Base-by-base conservation (phyloP, 192 early-diverging fungal genomes). In the Umbelopsis ramanniana region DNA sequence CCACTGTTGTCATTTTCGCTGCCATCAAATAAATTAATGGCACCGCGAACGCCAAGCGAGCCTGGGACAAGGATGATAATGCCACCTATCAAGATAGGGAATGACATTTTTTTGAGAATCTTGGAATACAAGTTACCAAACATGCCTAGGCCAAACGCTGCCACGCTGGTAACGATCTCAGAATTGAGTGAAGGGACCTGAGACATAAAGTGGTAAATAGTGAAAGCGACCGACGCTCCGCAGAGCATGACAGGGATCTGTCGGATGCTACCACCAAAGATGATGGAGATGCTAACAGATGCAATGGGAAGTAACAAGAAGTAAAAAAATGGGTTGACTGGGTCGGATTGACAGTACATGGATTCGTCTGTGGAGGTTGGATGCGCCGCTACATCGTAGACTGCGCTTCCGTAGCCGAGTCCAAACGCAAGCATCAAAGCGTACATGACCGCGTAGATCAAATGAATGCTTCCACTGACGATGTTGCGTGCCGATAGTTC, bases 401-500 rank as follows among this genome's bases (percentile, higher is more conserved):
- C 33, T 29, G 72, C n/a, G 74, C 77, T 63, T 22, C 77, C 77
- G 52, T 82, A 82, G 2, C 85, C 83, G 15, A 93, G 81, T 52
- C 93, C 93, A 70, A 89, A 94, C 43, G 88, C 93, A 23, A 93
- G 82, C 70, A 93, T 86, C 67, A 94, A 84, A 38, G 93, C 92
- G 26, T 88, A 90, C 72, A 94, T 91, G 15, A 97, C 74, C 10
- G 94, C 89, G 70, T 91, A 88, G 45, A 95, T 84, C 66, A 96
- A 82, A n/a, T 93, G 85, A 19, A 96, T 92, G 0, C 91, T 88
- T 40, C 96, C 96, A 6, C 91, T 90, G 46, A 97, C 89, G 77
- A 96, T 86, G 76, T 98, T 98, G 48, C 91, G 85, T 17, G 94
- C 92, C 1, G 92, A 87, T 72, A 97, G 79, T 73, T 97, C 96